Evolutionary conservation across 768 basidiomycete genomes (phyloP).

Genomic region (Trametopsis cervina): DNA sequence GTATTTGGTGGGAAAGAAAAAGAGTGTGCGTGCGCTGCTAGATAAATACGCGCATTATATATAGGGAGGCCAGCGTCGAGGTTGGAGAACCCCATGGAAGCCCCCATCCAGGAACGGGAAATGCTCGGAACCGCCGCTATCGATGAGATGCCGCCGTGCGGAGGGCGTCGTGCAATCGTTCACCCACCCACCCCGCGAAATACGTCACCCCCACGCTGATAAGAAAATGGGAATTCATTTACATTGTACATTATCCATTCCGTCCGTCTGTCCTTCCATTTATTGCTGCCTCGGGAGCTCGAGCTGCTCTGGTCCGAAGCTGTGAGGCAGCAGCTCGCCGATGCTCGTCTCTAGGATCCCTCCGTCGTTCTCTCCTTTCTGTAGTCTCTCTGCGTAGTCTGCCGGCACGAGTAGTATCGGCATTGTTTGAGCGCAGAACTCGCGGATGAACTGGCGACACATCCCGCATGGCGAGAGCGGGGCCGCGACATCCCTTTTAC

Average conservation of each 20-base stretch:
- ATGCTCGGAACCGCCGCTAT: not conserved
- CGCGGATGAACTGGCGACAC: conserved; percentile 86
- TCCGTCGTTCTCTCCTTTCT: conserved; percentile 38
- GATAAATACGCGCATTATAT: no score
- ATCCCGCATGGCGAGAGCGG: conserved; percentile 86
- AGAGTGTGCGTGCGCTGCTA: no score
- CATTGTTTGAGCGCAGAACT: conserved; percentile 73
- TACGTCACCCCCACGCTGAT: no score
- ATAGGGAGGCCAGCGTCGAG: not conserved
- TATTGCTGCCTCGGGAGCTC: conserved; percentile 39
- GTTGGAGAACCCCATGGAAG: not conserved
- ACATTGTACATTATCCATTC: no score
- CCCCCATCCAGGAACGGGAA: not conserved
- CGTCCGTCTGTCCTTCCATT: no score
- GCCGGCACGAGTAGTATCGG: conserved; percentile 68
- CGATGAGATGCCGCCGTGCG: no score
- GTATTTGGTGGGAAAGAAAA: not conserved
- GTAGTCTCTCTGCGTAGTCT: conserved; percentile 40
- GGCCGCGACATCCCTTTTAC: conserved; percentile 59
- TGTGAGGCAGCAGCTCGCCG: conserved; percentile 70
- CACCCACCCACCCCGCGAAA: no score
- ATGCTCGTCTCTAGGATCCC: conserved; percentile 54
- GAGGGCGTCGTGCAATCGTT: no score
- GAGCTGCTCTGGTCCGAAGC: conserved; percentile 85
- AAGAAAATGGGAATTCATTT: no score